Evolutionary conservation across 345 rosid species (phyloP), one percentile per base, ranked within the genome.

Genomic region (Eucalyptus sideroxylon): DNA sequence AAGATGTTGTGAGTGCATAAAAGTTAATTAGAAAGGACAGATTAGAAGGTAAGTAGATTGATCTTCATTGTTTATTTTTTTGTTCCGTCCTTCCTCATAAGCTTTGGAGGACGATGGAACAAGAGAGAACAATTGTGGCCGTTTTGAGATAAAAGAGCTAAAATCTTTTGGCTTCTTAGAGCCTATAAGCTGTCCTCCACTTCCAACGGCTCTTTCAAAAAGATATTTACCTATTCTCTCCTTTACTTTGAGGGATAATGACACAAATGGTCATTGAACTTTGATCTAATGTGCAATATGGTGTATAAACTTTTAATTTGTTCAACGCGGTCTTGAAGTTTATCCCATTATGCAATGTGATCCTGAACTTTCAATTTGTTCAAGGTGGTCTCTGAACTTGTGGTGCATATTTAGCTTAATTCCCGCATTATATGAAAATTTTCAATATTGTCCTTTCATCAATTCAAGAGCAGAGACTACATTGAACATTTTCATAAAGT

Each of bases 351-450:
- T 47, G 49, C 49, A 47, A 47, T 47, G 50, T 11, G 50, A 11
- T 47, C 13, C 50, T 47, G 5, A 47, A 47, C 50, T 47, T 47
- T 47, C 50, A 47, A 1, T 47, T 47, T 47, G 14, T 12, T 47
- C 50, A 47, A 47, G 0, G 5, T 47, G 50, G 2, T 47, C 5
- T 1, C 50, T 47, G 5, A 47, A 47, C 50, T 49, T 49, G 11
- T 11, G 0, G 5, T 11, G 4, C 50, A 47, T 47, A 1, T 47
- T 47, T 1, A 47, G 11, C 50, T 11, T 47, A 47, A 47, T 47
- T 4, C 49, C 3, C 3, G 9, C 1, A 45, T 2, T 45, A 45
- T 45, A 45, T 45, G 3, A 1, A 45, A 45, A 45, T 3, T 1
- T 45, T 2, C 3, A 45, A 45, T 45, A 9, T 45, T 45, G 47